A percentile compares a stretch with the other conserved stretches of the same genome.
Conservation (phyloP, 1,284 basidiomycete species). For the Crepidotus sp. region DNA sequence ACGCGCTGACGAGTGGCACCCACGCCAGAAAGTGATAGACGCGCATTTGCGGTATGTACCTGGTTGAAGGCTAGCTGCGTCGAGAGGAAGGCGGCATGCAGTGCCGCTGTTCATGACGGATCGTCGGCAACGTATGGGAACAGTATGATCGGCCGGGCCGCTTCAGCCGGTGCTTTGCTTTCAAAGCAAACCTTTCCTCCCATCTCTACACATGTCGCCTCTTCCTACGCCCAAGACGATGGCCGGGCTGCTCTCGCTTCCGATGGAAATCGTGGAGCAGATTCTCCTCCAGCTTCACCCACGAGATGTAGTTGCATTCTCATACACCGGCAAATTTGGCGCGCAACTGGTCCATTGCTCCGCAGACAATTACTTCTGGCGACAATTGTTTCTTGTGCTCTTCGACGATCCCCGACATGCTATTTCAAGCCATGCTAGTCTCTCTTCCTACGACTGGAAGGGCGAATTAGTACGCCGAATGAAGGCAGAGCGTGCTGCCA, state of each 20-base stretch:
- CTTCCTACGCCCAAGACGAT: not conserved
- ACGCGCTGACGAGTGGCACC: constrained; percentile 31
- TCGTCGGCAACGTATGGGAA: too few species aligned
- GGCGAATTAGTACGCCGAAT: constrained; percentile 32
- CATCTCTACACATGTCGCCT: not conserved
- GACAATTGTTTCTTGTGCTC: constrained; percentile 45
- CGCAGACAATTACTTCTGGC: constrained; percentile 54
- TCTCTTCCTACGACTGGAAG: constrained; percentile 30
- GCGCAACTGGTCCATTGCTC: constrained; percentile 39
- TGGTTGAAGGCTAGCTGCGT: too few species aligned
- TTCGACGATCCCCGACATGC: constrained; percentile 52
- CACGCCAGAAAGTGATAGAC: not conserved
- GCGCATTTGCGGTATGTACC: too few species aligned
- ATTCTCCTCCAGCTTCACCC: constrained; percentile 46
- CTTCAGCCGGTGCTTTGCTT: not conserved
- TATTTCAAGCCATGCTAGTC: constrained; percentile 12
- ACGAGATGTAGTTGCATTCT: constrained; percentile 45
- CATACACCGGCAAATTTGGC: constrained; percentile 41
- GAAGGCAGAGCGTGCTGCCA: constrained; percentile 29
- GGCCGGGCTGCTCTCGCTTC: constrained; percentile 27
- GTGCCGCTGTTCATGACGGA: too few species aligned
- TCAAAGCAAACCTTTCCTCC: too few species aligned
- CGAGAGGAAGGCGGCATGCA: too few species aligned
- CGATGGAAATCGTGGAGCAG: constrained; percentile 48
- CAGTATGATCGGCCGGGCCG: not conserved